Evolutionary conservation across 306 rosid species (phyloP).

Genomic region (Chamaecrista fasciculata): DNA sequence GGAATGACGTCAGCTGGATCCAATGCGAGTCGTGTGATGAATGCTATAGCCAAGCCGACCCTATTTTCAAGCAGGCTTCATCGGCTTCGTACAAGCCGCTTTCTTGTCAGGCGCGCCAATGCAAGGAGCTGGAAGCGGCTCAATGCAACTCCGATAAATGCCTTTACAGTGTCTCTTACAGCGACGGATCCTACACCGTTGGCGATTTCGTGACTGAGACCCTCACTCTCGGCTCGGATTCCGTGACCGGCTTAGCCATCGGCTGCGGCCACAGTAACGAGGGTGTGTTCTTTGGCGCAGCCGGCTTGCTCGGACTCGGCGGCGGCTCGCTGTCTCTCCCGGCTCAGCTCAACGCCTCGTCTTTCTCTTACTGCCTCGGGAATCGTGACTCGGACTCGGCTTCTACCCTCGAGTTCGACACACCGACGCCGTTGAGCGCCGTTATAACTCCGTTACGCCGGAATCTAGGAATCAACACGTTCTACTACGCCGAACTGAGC

Average conservation of each 20-base stretch:
- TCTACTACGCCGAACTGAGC: slow-evolving; percentile 52
- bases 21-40: slow-evolving; percentile 87
- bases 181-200: slow-evolving; percentile 83
- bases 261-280: slow-evolving; percentile 80
- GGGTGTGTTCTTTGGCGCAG: slow-evolving; percentile 76
- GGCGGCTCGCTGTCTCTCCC: slow-evolving; percentile 73
- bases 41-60: slow-evolving; percentile 78
- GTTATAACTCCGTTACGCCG: slow-evolving; percentile 57
- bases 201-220: slow-evolving; percentile 80
- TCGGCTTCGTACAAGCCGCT: slow-evolving; percentile 56
- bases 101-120: slow-evolving; percentile 52
- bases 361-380: slow-evolving; percentile 79
- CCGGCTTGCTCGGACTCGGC: slow-evolving; percentile 83
- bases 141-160: slow-evolving; percentile 64
- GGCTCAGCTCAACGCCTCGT: slow-evolving; percentile 64
- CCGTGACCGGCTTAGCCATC: slow-evolving; percentile 45
- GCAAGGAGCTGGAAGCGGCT: slow-evolving; percentile 55
- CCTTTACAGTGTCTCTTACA: slow-evolving; percentile 77
- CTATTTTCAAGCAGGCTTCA: slow-evolving; percentile 59
- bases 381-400: slow-evolving; percentile 72
- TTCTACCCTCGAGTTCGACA: slow-evolving; percentile 70
- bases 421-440: slow-evolving; percentile 41
- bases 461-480: slow-evolving; percentile 50
- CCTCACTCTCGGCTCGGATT: slow-evolving; percentile 45
- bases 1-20: slow-evolving; percentile 91